Conservation (phyloP, 129 eudicot species). For the Saussurea involucrata region DNA sequence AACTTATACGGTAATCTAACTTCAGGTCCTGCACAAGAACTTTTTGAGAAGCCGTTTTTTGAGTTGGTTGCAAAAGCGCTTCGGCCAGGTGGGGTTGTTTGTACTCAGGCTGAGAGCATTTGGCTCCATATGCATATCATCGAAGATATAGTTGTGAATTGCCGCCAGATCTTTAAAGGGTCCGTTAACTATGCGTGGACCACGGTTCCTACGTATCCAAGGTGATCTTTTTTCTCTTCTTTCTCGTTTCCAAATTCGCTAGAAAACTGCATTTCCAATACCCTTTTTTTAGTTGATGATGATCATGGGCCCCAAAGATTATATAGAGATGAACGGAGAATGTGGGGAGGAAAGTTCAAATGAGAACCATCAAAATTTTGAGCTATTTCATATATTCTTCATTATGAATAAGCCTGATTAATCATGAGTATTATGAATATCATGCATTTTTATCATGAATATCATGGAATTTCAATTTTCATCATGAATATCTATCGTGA, state of each 20-base stretch:
- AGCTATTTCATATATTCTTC: background rate
- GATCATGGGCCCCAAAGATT: background rate
- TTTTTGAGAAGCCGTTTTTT: constrained; percentile 93
- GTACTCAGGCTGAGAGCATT: constrained; percentile 98
- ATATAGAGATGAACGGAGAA: background rate
- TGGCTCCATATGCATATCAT: constrained; percentile 99
- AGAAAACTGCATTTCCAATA: background rate
- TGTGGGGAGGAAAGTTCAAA: background rate
- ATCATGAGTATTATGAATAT: background rate
- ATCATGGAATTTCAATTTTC: background rate
- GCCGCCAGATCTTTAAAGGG: constrained; percentile 91
- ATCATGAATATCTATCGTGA: background rate
- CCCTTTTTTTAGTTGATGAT: background rate
- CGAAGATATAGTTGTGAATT: constrained; percentile 84
- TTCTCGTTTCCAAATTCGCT: background rate
- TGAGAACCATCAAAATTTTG: background rate
- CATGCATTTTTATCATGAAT: background rate
- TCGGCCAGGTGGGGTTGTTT: constrained; percentile 95
- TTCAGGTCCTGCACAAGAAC: constrained; percentile 96
- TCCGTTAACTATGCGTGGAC: constrained; percentile 98
- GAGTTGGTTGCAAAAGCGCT: constrained; percentile 88
- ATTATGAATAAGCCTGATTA: background rate
- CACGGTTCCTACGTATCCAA: constrained; percentile 90
- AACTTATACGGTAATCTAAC: constrained; percentile 6
- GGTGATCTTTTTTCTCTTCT: constrained; percentile 32